A percentile compares a stretch with the other conserved stretches of the same genome.
These are phyloP conservation scores for Neolecta irregularis DNA, from an alignment of 1,139 yeast genomes.

Conservation along the genomic window DNA sequence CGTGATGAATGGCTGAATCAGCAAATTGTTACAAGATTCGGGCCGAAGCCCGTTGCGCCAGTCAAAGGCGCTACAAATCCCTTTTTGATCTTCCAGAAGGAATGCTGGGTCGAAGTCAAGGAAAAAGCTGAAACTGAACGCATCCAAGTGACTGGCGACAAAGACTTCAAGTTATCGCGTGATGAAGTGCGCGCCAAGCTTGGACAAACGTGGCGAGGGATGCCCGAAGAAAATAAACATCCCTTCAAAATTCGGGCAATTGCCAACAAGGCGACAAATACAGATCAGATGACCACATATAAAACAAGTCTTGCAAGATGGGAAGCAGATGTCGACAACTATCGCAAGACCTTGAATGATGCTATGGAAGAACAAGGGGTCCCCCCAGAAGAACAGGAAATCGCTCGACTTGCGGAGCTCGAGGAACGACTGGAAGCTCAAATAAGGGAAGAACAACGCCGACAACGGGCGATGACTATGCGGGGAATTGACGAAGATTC, in stretches of 20 bases:
- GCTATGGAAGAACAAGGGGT: no score
- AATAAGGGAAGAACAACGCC: constrained; percentile 6
- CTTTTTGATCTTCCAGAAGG: constrained; percentile 30
- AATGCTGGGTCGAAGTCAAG: constrained; percentile 30
- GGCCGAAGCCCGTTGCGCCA: constrained; percentile 28
- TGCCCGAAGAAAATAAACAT: constrained; percentile 26
- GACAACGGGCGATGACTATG: constrained; percentile 1
- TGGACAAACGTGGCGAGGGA: constrained; percentile 30
- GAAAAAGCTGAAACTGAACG: constrained; percentile 25
- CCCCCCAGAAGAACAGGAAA: no score
- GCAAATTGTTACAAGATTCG: constrained; percentile 20
- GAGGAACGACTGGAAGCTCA: constrained; percentile 2
- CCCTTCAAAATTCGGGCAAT: no score
- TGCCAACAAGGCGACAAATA: no score
- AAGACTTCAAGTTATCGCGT: constrained; percentile 25
- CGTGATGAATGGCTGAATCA: constrained; percentile 24
- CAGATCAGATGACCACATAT: no score
- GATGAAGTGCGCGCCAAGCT: constrained; percentile 30
- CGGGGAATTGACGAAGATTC: no score
- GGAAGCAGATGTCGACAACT: no score
- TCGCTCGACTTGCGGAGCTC: no score
- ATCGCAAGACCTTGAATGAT: no score
- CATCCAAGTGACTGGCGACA: constrained; percentile 21
- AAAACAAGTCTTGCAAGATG: no score
- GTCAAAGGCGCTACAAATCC: constrained; percentile 29